Conservation (phyloP, 1,284 basidiomycete genomes). For the Testicularia cyperi region DNA sequence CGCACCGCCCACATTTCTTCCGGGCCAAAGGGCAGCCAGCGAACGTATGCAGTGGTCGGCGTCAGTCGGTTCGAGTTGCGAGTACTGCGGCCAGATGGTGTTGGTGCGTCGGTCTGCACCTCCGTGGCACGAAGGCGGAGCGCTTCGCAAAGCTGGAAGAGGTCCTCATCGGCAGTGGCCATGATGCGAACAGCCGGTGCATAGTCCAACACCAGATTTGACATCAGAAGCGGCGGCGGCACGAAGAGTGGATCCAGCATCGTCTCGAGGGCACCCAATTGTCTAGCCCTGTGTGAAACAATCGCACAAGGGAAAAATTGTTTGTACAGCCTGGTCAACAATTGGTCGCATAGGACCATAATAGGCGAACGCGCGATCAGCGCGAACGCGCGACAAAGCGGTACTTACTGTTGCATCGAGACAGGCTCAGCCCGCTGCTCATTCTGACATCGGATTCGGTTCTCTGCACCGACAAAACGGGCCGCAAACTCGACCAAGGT, state of each 20-base stretch:
- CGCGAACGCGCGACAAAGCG: too few relatives aligned
- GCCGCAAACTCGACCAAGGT: too few relatives aligned
- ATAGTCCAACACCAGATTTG: conserved; percentile 64
- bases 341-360: too few relatives aligned
- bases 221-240: not conserved
- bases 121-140: conserved; percentile 1
- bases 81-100: conserved; percentile 5
- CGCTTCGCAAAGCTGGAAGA: conserved; percentile 5
- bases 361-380: too few relatives aligned
- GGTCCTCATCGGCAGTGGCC: conserved; percentile 69
- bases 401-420: too few relatives aligned
- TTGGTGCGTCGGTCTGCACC: not conserved
- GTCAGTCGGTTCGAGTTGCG: conserved; percentile 12
- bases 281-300: not conserved
- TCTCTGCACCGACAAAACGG: too few relatives aligned
- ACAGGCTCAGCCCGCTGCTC: too few relatives aligned
- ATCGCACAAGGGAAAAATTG: not conserved
- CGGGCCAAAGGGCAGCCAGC: conserved; percentile 24
- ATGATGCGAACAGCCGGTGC: conserved; percentile 72
- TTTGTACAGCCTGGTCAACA: too few relatives aligned
- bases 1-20: conserved; percentile 2
- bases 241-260: not conserved
- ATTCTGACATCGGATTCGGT: too few relatives aligned
- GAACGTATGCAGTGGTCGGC: not conserved
- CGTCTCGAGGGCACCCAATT: not conserved